A percentile compares a stretch with the other conserved stretches of the same genome.
phyloP scores from a whole-genome alignment of 805 yeast genomes.

The Starmerella stellata region DNA sequence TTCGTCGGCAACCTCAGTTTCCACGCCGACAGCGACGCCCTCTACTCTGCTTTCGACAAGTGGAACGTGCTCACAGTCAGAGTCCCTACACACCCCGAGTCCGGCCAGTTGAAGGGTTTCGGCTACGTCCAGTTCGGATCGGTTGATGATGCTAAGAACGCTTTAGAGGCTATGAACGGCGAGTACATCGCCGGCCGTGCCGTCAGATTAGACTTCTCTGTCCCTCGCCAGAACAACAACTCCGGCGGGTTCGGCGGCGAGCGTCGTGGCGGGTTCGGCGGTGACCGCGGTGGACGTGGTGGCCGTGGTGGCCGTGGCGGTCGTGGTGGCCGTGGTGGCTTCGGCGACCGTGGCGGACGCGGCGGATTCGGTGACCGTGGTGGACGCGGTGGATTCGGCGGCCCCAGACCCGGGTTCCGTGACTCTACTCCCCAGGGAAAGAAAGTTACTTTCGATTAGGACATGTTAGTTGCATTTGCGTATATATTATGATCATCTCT shows the following conservation, averaged over 20 bases:
- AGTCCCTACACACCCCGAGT: slow-evolving; percentile 95
- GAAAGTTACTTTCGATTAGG: slow-evolving; percentile 14
- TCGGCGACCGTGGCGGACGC: slow-evolving; percentile 6
- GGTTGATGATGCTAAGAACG: slow-evolving; percentile 78
- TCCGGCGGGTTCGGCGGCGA: slow-evolving; percentile 18
- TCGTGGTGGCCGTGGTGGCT: slow-evolving; percentile 17
- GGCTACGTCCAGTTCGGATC: slow-evolving; percentile 87
- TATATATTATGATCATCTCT: too few relatives aligned
- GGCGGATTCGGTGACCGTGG: slow-evolving; percentile 7
- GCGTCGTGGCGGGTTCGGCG: slow-evolving; percentile 14
- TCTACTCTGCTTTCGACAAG: slow-evolving; percentile 54
- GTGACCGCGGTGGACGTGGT: slow-evolving; percentile 16
- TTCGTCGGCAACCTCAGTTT: slow-evolving; percentile 93
- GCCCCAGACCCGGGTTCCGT: slow-evolving; percentile 4
- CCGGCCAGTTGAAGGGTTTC: slow-evolving; percentile 97
- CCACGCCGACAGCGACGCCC: slow-evolving; percentile 63
- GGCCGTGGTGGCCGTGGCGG: slow-evolving; percentile 16
- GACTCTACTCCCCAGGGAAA: slow-evolving; percentile 15
- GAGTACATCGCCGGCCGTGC: slow-evolving; percentile 79
- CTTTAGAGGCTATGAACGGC: slow-evolving; percentile 75
- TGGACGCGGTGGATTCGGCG: slow-evolving; percentile 7
- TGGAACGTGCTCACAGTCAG: slow-evolving; percentile 69
- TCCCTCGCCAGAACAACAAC: slow-evolving; percentile 55
- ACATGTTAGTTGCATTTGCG: too few relatives aligned
- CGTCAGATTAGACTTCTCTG: slow-evolving; percentile 83